Percentiles rank a stretch among this genome's conserved stretches.
phyloP scores from a whole-genome alignment of 176 grass and related monocot genomes.

The Raddia distichophylla region DNA sequence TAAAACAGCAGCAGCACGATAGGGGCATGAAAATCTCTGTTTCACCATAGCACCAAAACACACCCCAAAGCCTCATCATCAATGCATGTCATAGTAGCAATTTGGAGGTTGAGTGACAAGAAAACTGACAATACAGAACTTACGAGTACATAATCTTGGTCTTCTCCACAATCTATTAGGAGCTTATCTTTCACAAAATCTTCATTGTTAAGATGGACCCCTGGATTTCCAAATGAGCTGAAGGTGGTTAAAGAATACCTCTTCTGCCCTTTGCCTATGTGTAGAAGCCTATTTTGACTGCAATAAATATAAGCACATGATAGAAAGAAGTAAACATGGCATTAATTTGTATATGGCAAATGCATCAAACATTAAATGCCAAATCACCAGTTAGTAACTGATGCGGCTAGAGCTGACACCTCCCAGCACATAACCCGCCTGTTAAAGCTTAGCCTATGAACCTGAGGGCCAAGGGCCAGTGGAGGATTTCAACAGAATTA shows the following conservation, averaged over 20 bases:
- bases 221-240: conserved; percentile 46
- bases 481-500: not conserved
- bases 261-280: conserved; percentile 31
- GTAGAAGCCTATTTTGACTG: too few species aligned
- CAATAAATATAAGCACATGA: too few species aligned
- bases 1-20: too few species aligned
- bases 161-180: conserved; percentile 79
- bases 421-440: not conserved
- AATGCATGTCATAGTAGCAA: not conserved
- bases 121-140: conserved; percentile 31
- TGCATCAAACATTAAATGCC: too few species aligned
- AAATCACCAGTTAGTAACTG: too few species aligned
- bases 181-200: conserved; percentile 52
- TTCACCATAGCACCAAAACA: not conserved
- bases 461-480: not conserved
- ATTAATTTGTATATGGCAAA: too few species aligned
- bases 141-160: conserved; percentile 84
- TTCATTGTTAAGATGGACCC: conserved; percentile 45
- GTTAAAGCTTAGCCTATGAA: conserved; percentile 10
- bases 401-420: not conserved
- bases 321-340: too few species aligned
- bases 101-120: not conserved
- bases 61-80: not conserved
- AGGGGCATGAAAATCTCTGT: too few species aligned
- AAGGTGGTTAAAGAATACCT: conserved; percentile 43